Evolutionary conservation across 768 basidiomycete genomes (phyloP), one percentile per base, ranked within the genome.

Genomic region (Clitopilus passeckerianus): DNA sequence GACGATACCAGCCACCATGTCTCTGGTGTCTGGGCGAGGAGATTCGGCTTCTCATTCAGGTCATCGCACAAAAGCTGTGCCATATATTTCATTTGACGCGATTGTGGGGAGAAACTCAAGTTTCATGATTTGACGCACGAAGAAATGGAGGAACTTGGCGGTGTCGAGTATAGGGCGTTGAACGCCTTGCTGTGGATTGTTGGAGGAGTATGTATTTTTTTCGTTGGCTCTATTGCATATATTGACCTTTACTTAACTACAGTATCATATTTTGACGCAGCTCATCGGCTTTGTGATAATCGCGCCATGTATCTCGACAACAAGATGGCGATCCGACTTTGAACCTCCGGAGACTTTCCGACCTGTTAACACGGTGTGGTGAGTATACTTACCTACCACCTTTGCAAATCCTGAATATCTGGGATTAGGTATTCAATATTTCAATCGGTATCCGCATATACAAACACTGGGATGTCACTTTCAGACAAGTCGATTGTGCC

Each of bases 401-500:
- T 30, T 30, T 30, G n/a, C 15, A 6, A 41, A 46, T 34, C 14
- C 16, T 55, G 14, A 23, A 34, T 58, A 10, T 22, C 2, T 16
- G 16, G 14, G 27, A 53, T 30, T 54, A 93, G 92, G 92, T 95
- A 90, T 68, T 84, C 94, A 0, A 70, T 84, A 7, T 98, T 93
- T 67, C 93, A 96, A 69, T 82, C 87, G 22, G 81, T 91, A 23
- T 95, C 95, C 0, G 82, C 93, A 0, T 97, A 91, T 69, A 91
- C 90, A 27, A 97, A 97, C 66, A 87, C 90, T 0, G 95, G 95
- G 22, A 86, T 84, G 72, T 94, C 92, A 14, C 80, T 96, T 6
- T 87, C 88, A 14, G 96, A 99, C 71, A 78, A 83, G 61, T 95
- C 92, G 12, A 93, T 99, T 93, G 56, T 96, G 2, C 95, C 94